Evolutionary conservation across 352 stramenopile species (phyloP).

Genomic region (Pythium brachiatum): DNA sequence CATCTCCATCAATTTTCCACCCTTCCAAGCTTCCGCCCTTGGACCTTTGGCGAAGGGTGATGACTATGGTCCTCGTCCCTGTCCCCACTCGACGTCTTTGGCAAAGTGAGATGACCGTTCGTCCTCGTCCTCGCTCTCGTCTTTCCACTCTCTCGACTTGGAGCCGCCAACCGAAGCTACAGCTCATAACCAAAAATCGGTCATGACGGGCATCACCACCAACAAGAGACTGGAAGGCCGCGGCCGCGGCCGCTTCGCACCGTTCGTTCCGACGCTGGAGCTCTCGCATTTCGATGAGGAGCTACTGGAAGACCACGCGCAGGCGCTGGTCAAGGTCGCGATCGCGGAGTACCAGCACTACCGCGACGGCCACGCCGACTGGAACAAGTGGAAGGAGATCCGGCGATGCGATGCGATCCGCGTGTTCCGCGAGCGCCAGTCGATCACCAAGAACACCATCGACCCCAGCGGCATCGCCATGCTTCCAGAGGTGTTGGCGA

Average conservation of each 20-base stretch:
- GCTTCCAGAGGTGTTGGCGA: slow-evolving; percentile 22
- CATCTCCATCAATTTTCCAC: no score
- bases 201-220: slow-evolving; percentile 6
- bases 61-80: no score
- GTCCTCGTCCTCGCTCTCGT: no score
- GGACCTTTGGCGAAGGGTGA: no score
- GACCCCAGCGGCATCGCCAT: slow-evolving; percentile 1
- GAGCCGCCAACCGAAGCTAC: no score
- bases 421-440: slow-evolving; percentile 24
- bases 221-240: slow-evolving; percentile 2
- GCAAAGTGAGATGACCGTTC: no score
- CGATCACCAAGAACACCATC: slow-evolving; percentile 22
- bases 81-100: no score
- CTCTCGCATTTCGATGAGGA: background rate
- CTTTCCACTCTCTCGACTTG: no score
- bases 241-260: slow-evolving; percentile 7
- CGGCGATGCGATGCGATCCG: slow-evolving; percentile 12
- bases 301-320: slow-evolving; percentile 3
- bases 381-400: slow-evolving; percentile 18
- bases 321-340: slow-evolving; percentile 5
- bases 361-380: slow-evolving; percentile 10
- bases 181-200: slow-evolving; percentile 7
- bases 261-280: slow-evolving; percentile 14
- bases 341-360: slow-evolving; percentile 21
- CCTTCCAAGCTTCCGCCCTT: no score